Evolutionary conservation across 2,329 filamentous ascomycete species (phyloP).

Genomic region (Alternaria brassicae): DNA sequence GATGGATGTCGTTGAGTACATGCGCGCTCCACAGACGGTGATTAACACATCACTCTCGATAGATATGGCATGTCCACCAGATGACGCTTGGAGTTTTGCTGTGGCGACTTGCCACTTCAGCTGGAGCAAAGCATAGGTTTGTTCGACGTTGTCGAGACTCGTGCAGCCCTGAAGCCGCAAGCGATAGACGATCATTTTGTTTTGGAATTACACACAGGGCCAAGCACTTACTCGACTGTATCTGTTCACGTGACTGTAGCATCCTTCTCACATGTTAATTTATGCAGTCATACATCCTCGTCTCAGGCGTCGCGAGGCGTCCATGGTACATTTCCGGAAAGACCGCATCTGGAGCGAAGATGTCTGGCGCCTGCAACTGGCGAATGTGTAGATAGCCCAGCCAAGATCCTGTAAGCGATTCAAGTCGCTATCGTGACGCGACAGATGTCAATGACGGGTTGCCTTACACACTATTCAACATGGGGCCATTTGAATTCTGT

Average conservation of each 20-base stretch:
- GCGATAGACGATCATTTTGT: background rate
- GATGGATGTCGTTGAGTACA: background rate
- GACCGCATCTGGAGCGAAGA: conserved; percentile 22
- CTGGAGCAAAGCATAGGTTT: background rate
- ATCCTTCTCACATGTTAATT: conserved; percentile 1
- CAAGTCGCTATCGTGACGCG: background rate
- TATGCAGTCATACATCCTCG: conserved; percentile 8
- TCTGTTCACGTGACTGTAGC: conserved; percentile 1
- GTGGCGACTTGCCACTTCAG: background rate
- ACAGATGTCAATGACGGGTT: background rate
- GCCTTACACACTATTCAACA: background rate
- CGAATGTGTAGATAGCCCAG: background rate
- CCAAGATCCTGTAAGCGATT: background rate
- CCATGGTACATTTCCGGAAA: conserved; percentile 23
- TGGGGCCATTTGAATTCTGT: conserved; percentile 7
- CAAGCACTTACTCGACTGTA: conserved; percentile 1
- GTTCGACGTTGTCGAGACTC: background rate
- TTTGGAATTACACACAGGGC: too few species aligned
- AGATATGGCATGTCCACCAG: background rate
- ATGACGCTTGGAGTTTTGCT: background rate
- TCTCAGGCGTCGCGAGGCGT: conserved; percentile 6
- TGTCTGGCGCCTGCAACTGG: conserved; percentile 5
- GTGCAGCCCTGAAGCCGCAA: background rate
- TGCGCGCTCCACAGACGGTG: background rate
- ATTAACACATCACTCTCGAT: background rate